A percentile compares a stretch with the other conserved stretches of the same genome.
Conservation (phyloP, 257 asterid genomes). For the Craterostigma plantagineum region DNA sequence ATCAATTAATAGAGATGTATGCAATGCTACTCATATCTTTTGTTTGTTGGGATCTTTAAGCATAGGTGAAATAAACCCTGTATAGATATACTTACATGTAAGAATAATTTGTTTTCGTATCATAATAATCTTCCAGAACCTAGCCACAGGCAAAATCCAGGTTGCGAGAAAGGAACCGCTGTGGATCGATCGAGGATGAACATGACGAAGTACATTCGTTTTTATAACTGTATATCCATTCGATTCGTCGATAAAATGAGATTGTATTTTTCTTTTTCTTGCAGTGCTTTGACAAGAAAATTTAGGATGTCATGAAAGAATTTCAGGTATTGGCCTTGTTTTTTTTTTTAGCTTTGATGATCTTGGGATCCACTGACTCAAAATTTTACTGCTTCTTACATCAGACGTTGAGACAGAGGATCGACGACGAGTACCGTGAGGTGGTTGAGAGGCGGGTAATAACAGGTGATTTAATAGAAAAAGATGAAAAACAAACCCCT, state of each 20-base stretch:
- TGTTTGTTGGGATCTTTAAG: not conserved
- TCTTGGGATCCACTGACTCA: too few relatives aligned
- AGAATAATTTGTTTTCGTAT: conserved; percentile 7
- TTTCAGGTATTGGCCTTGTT: conserved; percentile 39
- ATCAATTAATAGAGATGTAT: conserved; percentile 56
- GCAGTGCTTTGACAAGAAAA: conserved; percentile 58
- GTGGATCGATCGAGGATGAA: conserved; percentile 76
- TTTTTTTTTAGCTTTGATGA: too few relatives aligned
- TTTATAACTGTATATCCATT: conserved; percentile 2
- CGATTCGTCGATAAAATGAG: not conserved
- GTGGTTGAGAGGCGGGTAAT: conserved; percentile 82
- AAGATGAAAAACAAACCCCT: too few relatives aligned
- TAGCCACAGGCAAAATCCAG: conserved; percentile 71
- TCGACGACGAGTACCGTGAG: conserved; percentile 82
- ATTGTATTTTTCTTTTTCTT: conserved; percentile 7
- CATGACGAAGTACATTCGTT: conserved; percentile 44
- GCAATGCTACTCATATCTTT: not conserved
- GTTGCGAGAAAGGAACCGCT: conserved; percentile 71
- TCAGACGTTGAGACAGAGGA: conserved; percentile 54
- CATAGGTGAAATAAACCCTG: not conserved
- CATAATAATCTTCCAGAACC: conserved; percentile 25
- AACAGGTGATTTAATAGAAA: not conserved
- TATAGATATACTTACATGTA: not conserved
- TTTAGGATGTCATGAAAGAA: conserved; percentile 64
- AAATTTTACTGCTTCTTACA: conserved; percentile 2